Evolutionary conservation across 805 yeast genomes (phyloP), one percentile per base, ranked within the genome.

Genomic region (Pichia sporocuriosa): DNA sequence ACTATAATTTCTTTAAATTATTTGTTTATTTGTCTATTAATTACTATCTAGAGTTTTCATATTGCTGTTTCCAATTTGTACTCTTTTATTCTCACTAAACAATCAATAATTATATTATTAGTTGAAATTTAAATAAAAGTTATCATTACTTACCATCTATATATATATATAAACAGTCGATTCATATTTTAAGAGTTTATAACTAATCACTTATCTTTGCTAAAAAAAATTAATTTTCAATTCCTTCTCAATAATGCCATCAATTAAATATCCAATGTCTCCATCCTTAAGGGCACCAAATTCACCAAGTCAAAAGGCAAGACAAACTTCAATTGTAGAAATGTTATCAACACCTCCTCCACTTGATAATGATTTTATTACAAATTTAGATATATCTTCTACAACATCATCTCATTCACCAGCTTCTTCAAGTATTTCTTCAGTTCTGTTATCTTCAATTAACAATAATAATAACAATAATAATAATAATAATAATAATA

Each of bases 311-410:
- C 56, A 62, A 11, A 53, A 52, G n/a, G 56, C 67, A 13, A 65
- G 79, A 49, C 78, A 81, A 48, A 73, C 85, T 0, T 81, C 88
- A 7, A 81, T 83, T 37, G 90, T 80, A 32, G 90, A 83, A 57
- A 63, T 83, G 65, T 63, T 83, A 27, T 77, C 84, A 13, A 77
- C 88, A 4, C 93, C 93, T 0, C 93, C 90, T 3, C 83, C 81
- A 2, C 58, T 81, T 42, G 76, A 67, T 9, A 35, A 12, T 12
- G 51, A 42, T 9, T 33, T 15, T 36, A 48, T 40, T 32, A 35
- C 35, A 27, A 42, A 22, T 32, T 21, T 45, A 49, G 25, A 45
- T 33, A 46, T 32, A 19, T 30, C 31, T 19, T 12, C 16, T 33
- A 46, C 29, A 19, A 27, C 31, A n/a, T 12, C 16, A 11, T 42